Percentiles rank a stretch among this genome's conserved stretches.
phyloP scores from a whole-genome alignment of 2,329 filamentous ascomycete genomes.

The Arthrobotrys conoides region DNA sequence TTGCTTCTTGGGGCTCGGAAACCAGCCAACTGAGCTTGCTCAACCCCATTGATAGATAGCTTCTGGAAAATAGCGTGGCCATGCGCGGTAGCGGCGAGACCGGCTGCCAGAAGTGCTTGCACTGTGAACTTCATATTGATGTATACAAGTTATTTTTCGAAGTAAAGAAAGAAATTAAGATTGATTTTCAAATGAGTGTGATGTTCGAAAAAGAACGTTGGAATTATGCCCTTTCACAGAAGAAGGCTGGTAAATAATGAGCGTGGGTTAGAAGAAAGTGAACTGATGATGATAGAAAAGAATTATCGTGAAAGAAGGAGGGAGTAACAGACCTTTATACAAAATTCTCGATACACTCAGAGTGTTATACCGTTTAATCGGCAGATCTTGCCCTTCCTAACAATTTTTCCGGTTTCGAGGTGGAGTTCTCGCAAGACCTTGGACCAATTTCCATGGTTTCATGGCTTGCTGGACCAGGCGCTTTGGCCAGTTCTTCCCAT shows the following conservation, averaged over 20 bases:
- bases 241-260: slow-evolving; percentile 40
- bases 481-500: slow-evolving; percentile 43
- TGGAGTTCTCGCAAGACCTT: slow-evolving; percentile 30
- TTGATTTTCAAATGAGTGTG: slow-evolving; percentile 62
- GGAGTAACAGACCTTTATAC: slow-evolving; percentile 22
- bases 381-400: slow-evolving; percentile 30
- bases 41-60: slow-evolving; percentile 70
- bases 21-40: slow-evolving; percentile 71
- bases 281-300: slow-evolving; percentile 23
- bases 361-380: not conserved
- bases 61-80: slow-evolving; percentile 69
- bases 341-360: not conserved
- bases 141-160: slow-evolving; percentile 13
- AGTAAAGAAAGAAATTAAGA: slow-evolving; percentile 43
- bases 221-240: slow-evolving; percentile 51
- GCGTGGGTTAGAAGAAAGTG: slow-evolving; percentile 28
- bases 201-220: slow-evolving; percentile 44
- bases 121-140: slow-evolving; percentile 60
- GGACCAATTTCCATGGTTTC: slow-evolving; percentile 44
- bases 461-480: slow-evolving; percentile 40
- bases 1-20: slow-evolving; percentile 71
- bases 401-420: slow-evolving; percentile 34
- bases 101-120: slow-evolving; percentile 58
- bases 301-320: not conserved
- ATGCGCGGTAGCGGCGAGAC: slow-evolving; percentile 65